phyloP scores from a whole-genome alignment of 2,329 filamentous ascomycete genomes.

The Penicillium italicum region DNA sequence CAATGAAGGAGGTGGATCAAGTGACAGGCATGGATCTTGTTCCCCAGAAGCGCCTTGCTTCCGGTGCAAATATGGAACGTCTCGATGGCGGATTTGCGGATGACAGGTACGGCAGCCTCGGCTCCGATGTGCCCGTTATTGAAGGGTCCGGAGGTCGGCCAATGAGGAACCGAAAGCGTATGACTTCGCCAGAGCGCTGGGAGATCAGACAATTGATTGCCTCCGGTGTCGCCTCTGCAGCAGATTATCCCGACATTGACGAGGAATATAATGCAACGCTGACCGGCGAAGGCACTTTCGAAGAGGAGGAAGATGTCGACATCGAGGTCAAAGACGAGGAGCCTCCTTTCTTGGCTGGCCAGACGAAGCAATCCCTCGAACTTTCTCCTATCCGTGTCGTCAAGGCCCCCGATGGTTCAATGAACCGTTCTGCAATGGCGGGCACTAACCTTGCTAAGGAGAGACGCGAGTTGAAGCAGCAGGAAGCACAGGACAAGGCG shows the following conservation, averaged over 20 bases:
- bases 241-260: conserved; percentile 90
- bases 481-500: conserved; percentile 75
- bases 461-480: conserved; percentile 79
- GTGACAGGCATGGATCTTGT: conserved; percentile 77
- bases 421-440: conserved; percentile 94
- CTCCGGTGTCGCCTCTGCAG: conserved; percentile 86
- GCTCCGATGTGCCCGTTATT: conserved; percentile 58
- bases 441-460: conserved; percentile 87
- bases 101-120: conserved; percentile 55
- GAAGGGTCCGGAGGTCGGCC: conserved; percentile 57
- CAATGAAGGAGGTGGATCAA: conserved; percentile 98
- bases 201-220: conserved; percentile 96
- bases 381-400: conserved; percentile 93
- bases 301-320: conserved; percentile 93
- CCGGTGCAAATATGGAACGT: conserved; percentile 84
- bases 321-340: conserved; percentile 97
- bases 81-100: conserved; percentile 60
- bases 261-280: conserved; percentile 89
- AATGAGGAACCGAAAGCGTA: conserved; percentile 72
- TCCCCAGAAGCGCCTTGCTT: conserved; percentile 72
- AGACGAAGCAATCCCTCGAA: conserved; percentile 94
- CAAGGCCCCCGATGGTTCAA: conserved; percentile 95
- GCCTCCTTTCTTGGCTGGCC: conserved; percentile 89
- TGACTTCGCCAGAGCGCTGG: conserved; percentile 97
- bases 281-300: conserved; percentile 79